phyloP scores from a whole-genome alignment of 176 grass and related monocot genomes.

The Oryza australiensis region DNA sequence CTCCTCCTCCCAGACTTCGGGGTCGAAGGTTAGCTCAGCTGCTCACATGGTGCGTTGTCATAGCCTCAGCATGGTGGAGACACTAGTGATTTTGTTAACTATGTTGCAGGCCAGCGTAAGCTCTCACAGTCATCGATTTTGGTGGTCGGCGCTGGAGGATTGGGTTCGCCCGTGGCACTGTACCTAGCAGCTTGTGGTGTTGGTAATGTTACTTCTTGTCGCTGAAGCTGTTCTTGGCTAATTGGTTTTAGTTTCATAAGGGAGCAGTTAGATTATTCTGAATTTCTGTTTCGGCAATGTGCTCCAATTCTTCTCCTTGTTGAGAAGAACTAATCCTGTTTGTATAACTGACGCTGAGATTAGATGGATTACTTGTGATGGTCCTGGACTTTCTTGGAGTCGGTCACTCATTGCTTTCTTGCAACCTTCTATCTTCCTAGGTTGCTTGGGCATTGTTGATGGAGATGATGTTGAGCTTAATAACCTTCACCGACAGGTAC shows the following conservation, averaged over 20 bases:
- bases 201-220: conserved; percentile 54
- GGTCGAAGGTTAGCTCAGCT: conserved; percentile 55
- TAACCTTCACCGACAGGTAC: conserved; percentile 92
- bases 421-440: conserved; percentile 40
- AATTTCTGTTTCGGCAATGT: neutral
- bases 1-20: conserved; percentile 90
- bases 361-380: neutral
- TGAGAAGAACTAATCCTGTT: neutral
- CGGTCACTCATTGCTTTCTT: conserved; percentile 5
- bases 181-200: conserved; percentile 86
- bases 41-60: neutral
- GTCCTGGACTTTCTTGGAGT: neutral
- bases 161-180: conserved; percentile 83
- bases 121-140: conserved; percentile 75
- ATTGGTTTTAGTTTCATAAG: neutral
- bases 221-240: neutral
- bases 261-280: neutral
- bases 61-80: neutral
- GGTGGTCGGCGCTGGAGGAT: conserved; percentile 86
- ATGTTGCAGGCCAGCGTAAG: conserved; percentile 57
- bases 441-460: conserved; percentile 93
- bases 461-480: conserved; percentile 87
- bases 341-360: neutral
- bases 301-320: neutral
- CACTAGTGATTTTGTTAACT: conserved; percentile 10